phyloP scores from a whole-genome alignment of 306 rosid species.

The Begonia fuchsioides region DNA sequence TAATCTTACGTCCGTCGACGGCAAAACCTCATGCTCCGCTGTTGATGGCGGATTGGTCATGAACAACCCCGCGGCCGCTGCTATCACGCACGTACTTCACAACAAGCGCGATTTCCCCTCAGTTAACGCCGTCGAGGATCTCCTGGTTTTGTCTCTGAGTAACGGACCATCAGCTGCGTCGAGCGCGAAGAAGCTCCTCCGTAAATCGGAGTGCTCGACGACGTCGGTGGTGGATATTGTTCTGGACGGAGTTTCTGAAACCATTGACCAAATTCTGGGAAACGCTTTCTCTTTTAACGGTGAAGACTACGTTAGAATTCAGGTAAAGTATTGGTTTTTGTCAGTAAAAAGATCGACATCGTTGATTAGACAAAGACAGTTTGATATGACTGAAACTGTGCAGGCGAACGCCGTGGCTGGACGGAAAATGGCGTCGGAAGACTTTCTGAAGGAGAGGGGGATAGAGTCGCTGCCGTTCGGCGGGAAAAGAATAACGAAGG shows the following conservation, averaged over 20 bases:
- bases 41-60: too few relatives aligned
- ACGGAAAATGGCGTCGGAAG: slow-evolving; percentile 22
- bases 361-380: too few relatives aligned
- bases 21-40: too few relatives aligned
- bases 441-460: slow-evolving; percentile 53
- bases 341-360: too few relatives aligned
- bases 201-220: slow-evolving; percentile 30
- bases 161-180: slow-evolving; percentile 34
- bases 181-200: slow-evolving; percentile 14
- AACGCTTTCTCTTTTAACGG: slow-evolving; percentile 86
- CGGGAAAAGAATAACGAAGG: slow-evolving; percentile 85
- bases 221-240: slow-evolving; percentile 71
- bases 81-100: too few relatives aligned
- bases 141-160: slow-evolving; percentile 62
- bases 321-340: slow-evolving; percentile 24
- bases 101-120: slow-evolving; percentile 81
- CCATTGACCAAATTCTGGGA: slow-evolving; percentile 84
- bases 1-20: too few relatives aligned
- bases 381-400: neutral
- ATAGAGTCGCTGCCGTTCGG: slow-evolving; percentile 87
- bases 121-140: slow-evolving; percentile 68
- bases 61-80: too few relatives aligned
- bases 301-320: slow-evolving; percentile 70
- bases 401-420: slow-evolving; percentile 41
- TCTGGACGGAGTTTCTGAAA: slow-evolving; percentile 77